phyloP scores from a whole-genome alignment of 345 rosid species.

The Brassica carinata region DNA sequence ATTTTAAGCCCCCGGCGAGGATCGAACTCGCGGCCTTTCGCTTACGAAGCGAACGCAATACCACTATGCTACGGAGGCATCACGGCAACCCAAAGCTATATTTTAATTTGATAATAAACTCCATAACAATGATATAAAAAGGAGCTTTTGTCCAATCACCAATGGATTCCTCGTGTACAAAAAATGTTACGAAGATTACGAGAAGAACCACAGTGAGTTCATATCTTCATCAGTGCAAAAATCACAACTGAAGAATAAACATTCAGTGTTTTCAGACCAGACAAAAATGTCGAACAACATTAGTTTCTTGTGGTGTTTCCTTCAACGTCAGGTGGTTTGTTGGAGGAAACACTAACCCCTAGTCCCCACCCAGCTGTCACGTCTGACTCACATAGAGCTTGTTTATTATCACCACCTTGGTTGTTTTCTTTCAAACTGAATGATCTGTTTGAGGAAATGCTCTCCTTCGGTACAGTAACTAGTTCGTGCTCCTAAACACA shows the following conservation, averaged over 20 bases:
- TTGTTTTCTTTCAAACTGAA: conserved; percentile 15
- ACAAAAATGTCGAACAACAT: neutral
- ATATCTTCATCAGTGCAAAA: conserved; percentile 5
- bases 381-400: conserved; percentile 37
- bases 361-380: conserved; percentile 11
- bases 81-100: rapidly evolving
- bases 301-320: conserved; percentile 40
- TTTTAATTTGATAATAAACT: neutral
- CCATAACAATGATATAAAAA: neutral
- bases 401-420: conserved; percentile 45
- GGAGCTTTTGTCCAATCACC: neutral
- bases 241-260: neutral
- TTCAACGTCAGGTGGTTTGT: conserved; percentile 56
- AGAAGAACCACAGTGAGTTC: conserved; percentile 5
- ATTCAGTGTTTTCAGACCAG: neutral
- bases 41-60: conserved; percentile 99
- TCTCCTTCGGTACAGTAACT: no score
- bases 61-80: conserved; percentile 97
- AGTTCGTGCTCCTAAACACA: no score
- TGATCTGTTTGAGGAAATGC: no score
- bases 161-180: conserved; percentile 7
- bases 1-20: conserved; percentile 65
- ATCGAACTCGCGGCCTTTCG: conserved; percentile 99
- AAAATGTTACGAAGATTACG: neutral
- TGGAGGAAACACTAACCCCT: conserved; percentile 45